A percentile compares a stretch with the other conserved stretches of the same genome.
phyloP scores from a whole-genome alignment of 2,329 filamentous ascomycete species.

The Colletotrichum paranaense region DNA sequence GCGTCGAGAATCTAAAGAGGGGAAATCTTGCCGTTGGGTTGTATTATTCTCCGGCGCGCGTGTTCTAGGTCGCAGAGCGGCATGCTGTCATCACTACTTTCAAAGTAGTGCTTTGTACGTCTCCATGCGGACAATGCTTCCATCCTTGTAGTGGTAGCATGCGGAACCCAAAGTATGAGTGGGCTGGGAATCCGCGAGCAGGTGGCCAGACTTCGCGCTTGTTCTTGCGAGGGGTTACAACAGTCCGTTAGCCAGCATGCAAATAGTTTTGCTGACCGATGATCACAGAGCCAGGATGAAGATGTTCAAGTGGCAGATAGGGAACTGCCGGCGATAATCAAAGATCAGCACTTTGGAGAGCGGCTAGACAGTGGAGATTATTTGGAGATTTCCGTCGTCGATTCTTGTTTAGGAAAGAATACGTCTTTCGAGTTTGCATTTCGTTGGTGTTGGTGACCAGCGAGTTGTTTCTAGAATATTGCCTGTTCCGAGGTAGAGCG shows the following conservation, averaged over 20 bases:
- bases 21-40: background rate
- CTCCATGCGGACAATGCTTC: background rate
- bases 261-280: conserved; percentile 13
- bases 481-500: conserved; percentile 2
- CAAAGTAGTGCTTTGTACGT: background rate
- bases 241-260: background rate
- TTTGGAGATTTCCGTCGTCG: background rate
- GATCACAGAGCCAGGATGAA: conserved; percentile 12
- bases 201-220: background rate
- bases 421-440: background rate
- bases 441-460: background rate
- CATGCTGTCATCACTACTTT: background rate
- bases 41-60: conserved; percentile 6
- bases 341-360: conserved; percentile 16
- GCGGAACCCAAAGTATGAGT: background rate
- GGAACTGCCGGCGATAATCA: conserved; percentile 34
- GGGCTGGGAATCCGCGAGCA: background rate
- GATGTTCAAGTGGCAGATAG: conserved; percentile 12
- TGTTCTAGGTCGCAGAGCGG: background rate
- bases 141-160: background rate
- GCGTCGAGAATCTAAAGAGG: background rate
- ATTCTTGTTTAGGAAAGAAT: background rate
- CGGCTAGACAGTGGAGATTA: conserved; percentile 1
- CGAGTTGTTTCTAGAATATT: conserved; percentile 28
- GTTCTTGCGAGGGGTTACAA: background rate